Conservation (phyloP, 2,329 filamentous ascomycete species). For the Fusarium veterinarium region DNA sequence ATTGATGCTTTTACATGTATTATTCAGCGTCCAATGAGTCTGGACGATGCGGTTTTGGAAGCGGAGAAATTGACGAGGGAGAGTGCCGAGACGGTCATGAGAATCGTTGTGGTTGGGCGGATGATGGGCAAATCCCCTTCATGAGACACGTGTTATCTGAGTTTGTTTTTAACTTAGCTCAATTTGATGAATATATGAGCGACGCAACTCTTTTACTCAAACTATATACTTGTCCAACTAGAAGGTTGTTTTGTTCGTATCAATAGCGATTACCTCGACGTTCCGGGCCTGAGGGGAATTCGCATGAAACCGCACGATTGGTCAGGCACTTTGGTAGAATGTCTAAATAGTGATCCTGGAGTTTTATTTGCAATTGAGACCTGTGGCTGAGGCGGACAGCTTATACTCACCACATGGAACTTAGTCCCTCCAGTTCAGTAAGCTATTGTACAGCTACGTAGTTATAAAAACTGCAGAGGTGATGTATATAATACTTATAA, state of each 20-base stretch:
- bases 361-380: neutral
- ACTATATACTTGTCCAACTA: neutral
- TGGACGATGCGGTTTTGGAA: conserved; percentile 47
- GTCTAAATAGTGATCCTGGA: neutral
- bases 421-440: no score
- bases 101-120: conserved; percentile 48
- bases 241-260: neutral
- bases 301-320: no score
- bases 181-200: neutral
- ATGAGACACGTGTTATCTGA: neutral
- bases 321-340: no score
- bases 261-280: neutral
- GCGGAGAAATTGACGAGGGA: conserved; percentile 48
- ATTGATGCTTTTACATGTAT: conserved; percentile 52
- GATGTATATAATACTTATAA: neutral
- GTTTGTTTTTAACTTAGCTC: neutral
- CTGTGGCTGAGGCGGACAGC: neutral
- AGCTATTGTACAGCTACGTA: neutral
- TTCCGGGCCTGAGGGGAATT: no score
- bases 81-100: conserved; percentile 50
- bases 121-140: conserved; percentile 38
- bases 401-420: neutral
- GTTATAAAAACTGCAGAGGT: accelerated
- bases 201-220: neutral
- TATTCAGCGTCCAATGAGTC: conserved; percentile 47